These are phyloP conservation scores for Populus hybrid DNA, from an alignment of 441 rosid genomes.

Conservation along the genomic window DNA sequence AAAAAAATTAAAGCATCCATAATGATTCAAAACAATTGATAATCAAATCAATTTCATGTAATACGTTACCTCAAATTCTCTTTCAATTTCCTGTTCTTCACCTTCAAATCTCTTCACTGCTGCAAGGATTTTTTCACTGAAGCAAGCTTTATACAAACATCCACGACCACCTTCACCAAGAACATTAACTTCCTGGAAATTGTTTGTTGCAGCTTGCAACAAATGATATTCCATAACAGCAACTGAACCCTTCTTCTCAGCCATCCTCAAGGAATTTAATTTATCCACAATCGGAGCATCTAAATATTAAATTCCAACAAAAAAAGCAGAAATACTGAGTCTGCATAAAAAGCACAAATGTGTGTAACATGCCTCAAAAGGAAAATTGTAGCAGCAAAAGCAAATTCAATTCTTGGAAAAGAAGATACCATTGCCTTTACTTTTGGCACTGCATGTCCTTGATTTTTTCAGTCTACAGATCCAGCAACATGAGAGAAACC, in stretches of 20 bases:
- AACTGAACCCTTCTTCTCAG: slow-evolving; percentile 51
- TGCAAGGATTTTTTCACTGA: slow-evolving; percentile 59
- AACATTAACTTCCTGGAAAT: slow-evolving; percentile 58
- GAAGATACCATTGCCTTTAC: slow-evolving; percentile 47
- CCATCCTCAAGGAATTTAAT: slow-evolving; percentile 35
- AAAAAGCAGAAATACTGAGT: neutral
- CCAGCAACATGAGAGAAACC: slow-evolving; percentile 59
- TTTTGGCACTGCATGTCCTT: slow-evolving; percentile 41
- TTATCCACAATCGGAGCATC: slow-evolving; percentile 47
- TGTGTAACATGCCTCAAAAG: neutral
- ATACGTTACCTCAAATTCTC: slow-evolving; percentile 62
- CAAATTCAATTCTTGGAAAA: slow-evolving; percentile 7
- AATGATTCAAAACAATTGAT: neutral
- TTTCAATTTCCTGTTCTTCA: slow-evolving; percentile 46
- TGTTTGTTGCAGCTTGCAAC: slow-evolving; percentile 73
- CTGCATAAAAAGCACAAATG: too few species aligned
- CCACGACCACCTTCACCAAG: slow-evolving; percentile 62
- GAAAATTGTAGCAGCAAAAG: slow-evolving; percentile 1
- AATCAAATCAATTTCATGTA: slow-evolving; percentile 9
- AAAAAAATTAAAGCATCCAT: neutral
- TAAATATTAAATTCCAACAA: slow-evolving; percentile 24
- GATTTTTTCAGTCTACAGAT: slow-evolving; percentile 48
- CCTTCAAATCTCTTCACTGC: slow-evolving; percentile 71
- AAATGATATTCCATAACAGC: slow-evolving; percentile 58
- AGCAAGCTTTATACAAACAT: slow-evolving; percentile 59